phyloP scores from a whole-genome alignment of 441 rosid genomes.

The Populus hybrid region DNA sequence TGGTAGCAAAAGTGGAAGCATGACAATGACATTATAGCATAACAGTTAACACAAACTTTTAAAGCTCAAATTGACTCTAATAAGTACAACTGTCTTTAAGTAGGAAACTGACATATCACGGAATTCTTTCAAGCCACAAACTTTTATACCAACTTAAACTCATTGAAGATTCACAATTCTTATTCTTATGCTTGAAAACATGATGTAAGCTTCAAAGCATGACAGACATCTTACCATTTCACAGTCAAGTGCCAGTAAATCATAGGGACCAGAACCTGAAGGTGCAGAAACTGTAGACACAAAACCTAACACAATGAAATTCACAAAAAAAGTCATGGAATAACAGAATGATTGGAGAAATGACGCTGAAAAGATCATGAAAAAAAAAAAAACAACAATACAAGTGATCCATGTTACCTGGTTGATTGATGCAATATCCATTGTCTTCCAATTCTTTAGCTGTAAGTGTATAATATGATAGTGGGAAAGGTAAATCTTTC shows the following conservation, averaged over 20 bases:
- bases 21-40: background rate
- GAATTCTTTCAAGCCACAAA: background rate
- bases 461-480: constrained; percentile 67
- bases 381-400: background rate
- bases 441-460: constrained; percentile 75
- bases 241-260: constrained; percentile 86
- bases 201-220: background rate
- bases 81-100: background rate
- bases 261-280: constrained; percentile 45
- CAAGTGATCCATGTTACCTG: constrained; percentile 38
- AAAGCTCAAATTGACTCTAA: background rate
- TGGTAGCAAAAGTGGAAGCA: background rate
- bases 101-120: background rate
- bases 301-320: constrained; percentile 44
- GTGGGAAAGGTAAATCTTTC: constrained; percentile 75
- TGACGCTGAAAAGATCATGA: background rate
- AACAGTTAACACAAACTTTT: background rate
- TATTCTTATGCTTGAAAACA: background rate
- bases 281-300: constrained; percentile 68
- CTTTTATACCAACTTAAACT: background rate
- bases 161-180: background rate
- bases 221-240: constrained; percentile 71
- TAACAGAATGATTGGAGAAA: constrained; percentile 9
- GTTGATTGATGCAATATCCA: constrained; percentile 60
- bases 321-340: constrained; percentile 19